Evolutionary conservation across 169 alveolate species (phyloP).

Genomic region (Eimeria necatrix): DNA sequence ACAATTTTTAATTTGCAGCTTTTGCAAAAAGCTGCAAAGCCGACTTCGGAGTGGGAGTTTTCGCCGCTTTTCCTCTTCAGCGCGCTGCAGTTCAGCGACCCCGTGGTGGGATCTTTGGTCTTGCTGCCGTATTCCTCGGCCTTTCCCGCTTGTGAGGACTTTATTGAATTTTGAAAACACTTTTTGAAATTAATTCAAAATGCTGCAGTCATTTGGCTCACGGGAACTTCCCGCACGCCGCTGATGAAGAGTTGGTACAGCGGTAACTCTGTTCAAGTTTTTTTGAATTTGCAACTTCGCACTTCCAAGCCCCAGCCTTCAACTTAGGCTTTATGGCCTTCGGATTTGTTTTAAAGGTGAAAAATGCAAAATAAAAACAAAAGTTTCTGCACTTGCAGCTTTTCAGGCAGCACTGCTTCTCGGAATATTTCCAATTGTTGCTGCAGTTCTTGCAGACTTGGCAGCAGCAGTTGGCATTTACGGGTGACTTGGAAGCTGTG

Average conservation of each 20-base stretch:
- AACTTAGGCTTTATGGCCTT: constrained; percentile 69
- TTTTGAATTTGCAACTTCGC: background rate
- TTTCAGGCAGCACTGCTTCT: background rate
- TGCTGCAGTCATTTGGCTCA: constrained; percentile 69
- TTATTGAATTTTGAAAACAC: background rate
- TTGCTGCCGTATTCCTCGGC: constrained; percentile 2
- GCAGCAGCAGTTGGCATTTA: background rate
- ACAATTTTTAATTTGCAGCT: constrained; percentile 88
- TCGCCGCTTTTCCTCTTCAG: constrained; percentile 76
- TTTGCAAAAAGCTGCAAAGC: constrained; percentile 93
- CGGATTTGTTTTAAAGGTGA: constrained; percentile 31
- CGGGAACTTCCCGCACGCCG: constrained; percentile 65
- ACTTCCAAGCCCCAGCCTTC: background rate
- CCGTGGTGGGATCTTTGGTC: background rate
- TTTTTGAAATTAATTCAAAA: too few relatives aligned
- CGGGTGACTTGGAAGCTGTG: background rate
- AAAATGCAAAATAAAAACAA: background rate
- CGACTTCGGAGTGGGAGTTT: constrained; percentile 89
- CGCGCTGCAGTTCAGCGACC: background rate
- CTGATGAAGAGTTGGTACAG: constrained; percentile 63
- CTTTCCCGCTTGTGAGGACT: background rate
- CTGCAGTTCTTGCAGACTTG: background rate
- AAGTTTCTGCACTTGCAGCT: background rate
- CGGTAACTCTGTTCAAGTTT: background rate
- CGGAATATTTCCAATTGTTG: background rate